A percentile compares a stretch with the other conserved stretches of the same genome.
phyloP scores from a whole-genome alignment of 2,329 filamentous ascomycete species.

The Bipolaris sorokiniana region DNA sequence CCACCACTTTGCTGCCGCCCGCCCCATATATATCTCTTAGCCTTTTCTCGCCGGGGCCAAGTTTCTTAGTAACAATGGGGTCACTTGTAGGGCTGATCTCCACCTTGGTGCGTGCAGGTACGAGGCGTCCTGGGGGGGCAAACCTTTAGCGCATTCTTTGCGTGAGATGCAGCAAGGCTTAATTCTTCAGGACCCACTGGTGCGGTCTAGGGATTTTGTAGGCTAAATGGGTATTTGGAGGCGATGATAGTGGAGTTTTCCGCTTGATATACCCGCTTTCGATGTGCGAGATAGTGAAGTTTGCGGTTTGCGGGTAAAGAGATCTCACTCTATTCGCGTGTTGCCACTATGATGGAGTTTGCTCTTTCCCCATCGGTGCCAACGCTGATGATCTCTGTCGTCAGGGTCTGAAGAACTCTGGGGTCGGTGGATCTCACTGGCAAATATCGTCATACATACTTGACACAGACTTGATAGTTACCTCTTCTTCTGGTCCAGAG shows the following conservation, averaged over 20 bases:
- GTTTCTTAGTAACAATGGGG: slow-evolving; percentile 17
- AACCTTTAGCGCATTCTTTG: too few relatives aligned
- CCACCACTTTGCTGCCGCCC: slow-evolving; percentile 46
- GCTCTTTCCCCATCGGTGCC: slow-evolving; percentile 41
- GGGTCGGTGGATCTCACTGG: neutral
- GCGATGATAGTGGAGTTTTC: slow-evolving; percentile 23
- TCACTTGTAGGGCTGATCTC: slow-evolving; percentile 22
- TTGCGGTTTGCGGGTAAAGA: slow-evolving; percentile 26
- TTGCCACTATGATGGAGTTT: slow-evolving; percentile 51
- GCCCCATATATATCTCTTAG: slow-evolving; percentile 16
- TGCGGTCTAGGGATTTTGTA: slow-evolving; percentile 22
- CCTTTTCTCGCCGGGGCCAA: slow-evolving; percentile 12
- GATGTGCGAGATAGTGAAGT: slow-evolving; percentile 28
- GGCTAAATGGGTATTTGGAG: slow-evolving; percentile 25
- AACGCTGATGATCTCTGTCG: slow-evolving; percentile 20
- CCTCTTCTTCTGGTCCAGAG: too few relatives aligned
- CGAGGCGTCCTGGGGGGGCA: slow-evolving; percentile 15
- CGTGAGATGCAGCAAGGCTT: too few relatives aligned
- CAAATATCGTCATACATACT: too few relatives aligned
- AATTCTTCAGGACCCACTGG: slow-evolving; percentile 2
- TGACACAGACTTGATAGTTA: too few relatives aligned
- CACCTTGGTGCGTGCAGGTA: slow-evolving; percentile 29
- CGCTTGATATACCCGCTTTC: slow-evolving; percentile 23
- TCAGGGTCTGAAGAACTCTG: slow-evolving; percentile 48
- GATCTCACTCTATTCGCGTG: slow-evolving; percentile 29